Evolutionary conservation across 139 green algal species (phyloP), one percentile per base, ranked within the genome.

Genomic region (Penium margaritaceum): DNA sequence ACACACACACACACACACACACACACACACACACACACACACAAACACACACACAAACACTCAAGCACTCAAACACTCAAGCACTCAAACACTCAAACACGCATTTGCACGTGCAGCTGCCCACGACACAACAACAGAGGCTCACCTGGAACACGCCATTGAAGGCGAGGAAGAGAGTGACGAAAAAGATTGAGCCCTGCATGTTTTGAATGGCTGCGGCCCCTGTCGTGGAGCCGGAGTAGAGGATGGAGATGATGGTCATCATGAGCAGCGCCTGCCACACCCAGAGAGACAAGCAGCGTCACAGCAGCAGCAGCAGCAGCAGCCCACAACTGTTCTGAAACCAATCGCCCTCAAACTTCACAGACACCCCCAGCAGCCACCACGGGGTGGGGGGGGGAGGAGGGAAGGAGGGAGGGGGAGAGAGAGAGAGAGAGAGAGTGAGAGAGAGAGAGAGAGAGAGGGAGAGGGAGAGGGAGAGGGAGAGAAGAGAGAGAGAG

Each of bases 171-270:
- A 80, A 78, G 74, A 81, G 78, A 7, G 75, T 0, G 4, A 79
- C 82, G 33, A 83, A 83, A 39, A 83, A 83, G 0, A 83, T 0
- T 3, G 78, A 70, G 9, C 77, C 77, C 0, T 57, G 58, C 43
- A 74, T 54, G 67, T 83, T 55, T 41, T 83, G 77, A 15, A 85
- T 72, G 27, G 72, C 32, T 0, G 77, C 53, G 0, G 73, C 64
- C 64, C 62, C 33, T 5, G 84, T 84, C 7, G 6, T 58, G 29
- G 85, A 34, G 65, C 55, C 27, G 36, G 79, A 84, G 46, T 77
- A 83, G 34, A 83, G 76, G 19, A 79, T 61, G 19, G 30, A 71
- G 6, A 83, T 47, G 7, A 79, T 70, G 21, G 38, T 5, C 64
- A 36, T 58, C 67, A 79, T 79, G 14, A 80, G 7, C 34, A 67